A percentile compares a stretch with the other conserved stretches of the same genome.
Evolutionary conservation across 2,329 filamentous ascomycete species (phyloP).

Genomic region (Neofusicoccum sp.): DNA sequence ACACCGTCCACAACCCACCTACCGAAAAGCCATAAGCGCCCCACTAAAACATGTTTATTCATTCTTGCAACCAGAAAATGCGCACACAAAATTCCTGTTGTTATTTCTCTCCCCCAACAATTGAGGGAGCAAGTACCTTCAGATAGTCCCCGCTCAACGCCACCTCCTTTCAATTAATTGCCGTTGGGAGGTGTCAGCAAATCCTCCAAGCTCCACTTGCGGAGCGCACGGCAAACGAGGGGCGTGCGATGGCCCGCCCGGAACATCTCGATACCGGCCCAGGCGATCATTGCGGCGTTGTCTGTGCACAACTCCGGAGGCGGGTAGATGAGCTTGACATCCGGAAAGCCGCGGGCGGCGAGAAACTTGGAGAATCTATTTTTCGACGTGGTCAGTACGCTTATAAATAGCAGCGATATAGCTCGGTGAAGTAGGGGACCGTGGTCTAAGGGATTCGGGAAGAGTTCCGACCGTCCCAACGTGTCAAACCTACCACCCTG

Average conservation of each 20-base stretch:
- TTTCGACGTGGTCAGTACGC: too few relatives aligned
- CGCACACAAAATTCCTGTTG: not conserved
- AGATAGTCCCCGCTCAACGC: not conserved
- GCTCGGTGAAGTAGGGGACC: too few relatives aligned
- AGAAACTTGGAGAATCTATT: constrained; percentile 56
- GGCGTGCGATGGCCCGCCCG: constrained; percentile 62
- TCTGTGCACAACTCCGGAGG: constrained; percentile 82
- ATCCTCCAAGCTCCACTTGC: constrained; percentile 41
- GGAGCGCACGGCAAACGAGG: constrained; percentile 35
- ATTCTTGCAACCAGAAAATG: too few relatives aligned
- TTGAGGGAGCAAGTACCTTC: not conserved
- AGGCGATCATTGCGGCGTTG: constrained; percentile 97
- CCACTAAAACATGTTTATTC: not conserved
- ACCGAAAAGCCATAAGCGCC: not conserved
- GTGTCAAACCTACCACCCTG: not conserved
- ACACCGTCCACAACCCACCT: not conserved
- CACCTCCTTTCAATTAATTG: constrained; percentile 11
- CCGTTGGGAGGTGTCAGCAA: constrained; percentile 6
- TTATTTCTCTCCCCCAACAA: not conserved
- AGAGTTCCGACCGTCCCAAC: too few relatives aligned
- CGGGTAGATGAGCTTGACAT: constrained; percentile 71
- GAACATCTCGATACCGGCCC: constrained; percentile 92
- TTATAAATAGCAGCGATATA: too few relatives aligned
- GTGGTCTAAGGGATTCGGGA: too few relatives aligned
- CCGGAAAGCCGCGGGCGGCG: constrained; percentile 64